Conservation (phyloP, 202 grass and related monocot species). For the Bolboschoenoplectus hybrid region DNA sequence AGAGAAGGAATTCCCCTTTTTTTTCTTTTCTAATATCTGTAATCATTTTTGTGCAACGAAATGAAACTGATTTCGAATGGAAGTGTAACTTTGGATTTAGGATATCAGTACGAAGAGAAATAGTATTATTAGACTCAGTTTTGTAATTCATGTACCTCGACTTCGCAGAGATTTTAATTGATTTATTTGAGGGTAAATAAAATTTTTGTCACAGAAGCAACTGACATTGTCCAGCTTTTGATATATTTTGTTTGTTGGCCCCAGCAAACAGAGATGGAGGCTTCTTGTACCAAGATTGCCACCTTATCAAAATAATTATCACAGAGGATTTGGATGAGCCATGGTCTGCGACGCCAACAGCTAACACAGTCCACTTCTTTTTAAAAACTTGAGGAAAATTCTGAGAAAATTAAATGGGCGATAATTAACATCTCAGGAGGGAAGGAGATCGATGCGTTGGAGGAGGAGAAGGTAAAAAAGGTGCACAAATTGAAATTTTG, state of each 20-base stretch:
- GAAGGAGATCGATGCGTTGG: too few species aligned
- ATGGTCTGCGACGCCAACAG: neutral
- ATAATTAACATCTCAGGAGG: too few species aligned
- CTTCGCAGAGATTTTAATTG: slow-evolving; percentile 34
- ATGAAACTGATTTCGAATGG: slow-evolving; percentile 19
- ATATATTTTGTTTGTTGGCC: neutral
- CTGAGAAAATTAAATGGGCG: too few species aligned
- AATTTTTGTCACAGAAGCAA: neutral
- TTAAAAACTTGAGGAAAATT: too few species aligned
- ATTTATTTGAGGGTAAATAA: slow-evolving; percentile 33
- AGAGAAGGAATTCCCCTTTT: neutral
- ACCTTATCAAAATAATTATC: neutral
- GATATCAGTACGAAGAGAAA: slow-evolving; percentile 20
- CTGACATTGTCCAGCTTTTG: slow-evolving; percentile 4
- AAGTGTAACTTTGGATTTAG: slow-evolving; percentile 32
- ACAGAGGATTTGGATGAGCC: neutral
- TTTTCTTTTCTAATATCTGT: neutral
- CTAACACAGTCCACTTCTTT: too few species aligned
- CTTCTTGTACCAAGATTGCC: neutral
- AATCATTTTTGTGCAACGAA: slow-evolving; percentile 34
- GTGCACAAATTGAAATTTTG: too few species aligned
- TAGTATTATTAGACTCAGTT: slow-evolving; percentile 27
- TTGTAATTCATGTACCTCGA: slow-evolving; percentile 33
- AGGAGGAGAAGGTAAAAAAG: too few species aligned
- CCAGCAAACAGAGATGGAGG: neutral